Evolutionary conservation across 805 yeast species (phyloP).

Genomic region (Wickerhamomyces alni): DNA sequence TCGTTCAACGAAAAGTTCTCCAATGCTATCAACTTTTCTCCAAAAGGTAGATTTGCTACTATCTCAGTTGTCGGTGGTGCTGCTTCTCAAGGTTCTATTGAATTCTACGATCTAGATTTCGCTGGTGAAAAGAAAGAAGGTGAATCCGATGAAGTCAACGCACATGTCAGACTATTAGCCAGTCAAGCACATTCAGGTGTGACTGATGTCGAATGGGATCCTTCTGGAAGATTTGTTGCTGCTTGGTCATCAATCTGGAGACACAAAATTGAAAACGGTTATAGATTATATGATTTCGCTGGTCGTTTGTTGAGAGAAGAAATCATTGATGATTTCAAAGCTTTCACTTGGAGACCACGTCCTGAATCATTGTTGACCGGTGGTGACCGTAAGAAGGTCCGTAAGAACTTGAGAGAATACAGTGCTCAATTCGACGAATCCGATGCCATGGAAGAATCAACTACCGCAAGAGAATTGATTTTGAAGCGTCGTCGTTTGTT

Average conservation of each 20-base stretch:
- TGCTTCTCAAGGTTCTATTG: slow-evolving; percentile 56
- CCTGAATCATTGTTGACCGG: slow-evolving; percentile 72
- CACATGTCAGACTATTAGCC: slow-evolving; percentile 36
- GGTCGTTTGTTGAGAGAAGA: slow-evolving; percentile 78
- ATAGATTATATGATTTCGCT: slow-evolving; percentile 76
- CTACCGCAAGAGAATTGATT: slow-evolving; percentile 85
- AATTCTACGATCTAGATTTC: slow-evolving; percentile 80
- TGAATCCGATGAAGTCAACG: slow-evolving; percentile 30
- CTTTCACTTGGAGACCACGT: slow-evolving; percentile 96
- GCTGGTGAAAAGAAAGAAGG: slow-evolving; percentile 57
- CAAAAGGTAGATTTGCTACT: slow-evolving; percentile 82
- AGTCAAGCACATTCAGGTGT: slow-evolving; percentile 67
- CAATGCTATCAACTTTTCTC: slow-evolving; percentile 81
- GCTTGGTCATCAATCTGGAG: slow-evolving; percentile 86
- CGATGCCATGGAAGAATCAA: slow-evolving; percentile 94
- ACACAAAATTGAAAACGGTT: slow-evolving; percentile 85
- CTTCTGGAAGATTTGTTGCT: slow-evolving; percentile 86
- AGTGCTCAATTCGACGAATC: slow-evolving; percentile 89
- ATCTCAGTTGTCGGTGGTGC: slow-evolving; percentile 39
- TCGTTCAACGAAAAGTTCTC: slow-evolving; percentile 54
- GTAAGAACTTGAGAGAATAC: slow-evolving; percentile 84
- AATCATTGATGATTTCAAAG: slow-evolving; percentile 74
- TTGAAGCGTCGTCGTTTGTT: slow-evolving; percentile 74
- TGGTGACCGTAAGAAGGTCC: slow-evolving; percentile 81
- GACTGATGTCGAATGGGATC: slow-evolving; percentile 89